Evolutionary conservation across 140 eudicot species (phyloP), one percentile per base, ranked within the genome.

Genomic region (Anethum foeniculum): DNA sequence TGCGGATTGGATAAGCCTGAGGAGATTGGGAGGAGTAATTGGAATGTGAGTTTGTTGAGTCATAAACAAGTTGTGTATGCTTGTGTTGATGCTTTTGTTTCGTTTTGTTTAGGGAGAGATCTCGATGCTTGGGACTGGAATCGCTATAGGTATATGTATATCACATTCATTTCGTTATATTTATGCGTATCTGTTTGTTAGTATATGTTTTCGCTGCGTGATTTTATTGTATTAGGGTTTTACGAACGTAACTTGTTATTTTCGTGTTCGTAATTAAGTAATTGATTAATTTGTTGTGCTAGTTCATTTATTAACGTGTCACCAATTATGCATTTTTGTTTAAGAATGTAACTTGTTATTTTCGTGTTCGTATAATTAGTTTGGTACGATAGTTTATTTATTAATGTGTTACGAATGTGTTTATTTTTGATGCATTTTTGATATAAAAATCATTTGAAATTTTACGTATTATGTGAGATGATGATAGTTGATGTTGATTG

Each of bases 51-150:
- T 3, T 3, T 15, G 43, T 71, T 82, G 0, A 58, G 77, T 54
- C 36, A 39, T 15, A 81, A 79, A 3, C 88, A 82, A 36, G 83
- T 85, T 36, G n/a, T 25, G 71, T 75, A 85, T 16, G 84, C 88
- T 64, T 44, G 79, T 30, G 56, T 79, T 65, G 85, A 85, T 74
- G 88, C 88, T 65, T 62, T 16, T 41, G 54, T 58, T 68, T 64
- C 88, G 44, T 85, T 69, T 68, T 6, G 60, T 18, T 16, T 84
- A 28, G 87, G 87, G 23, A 69, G 7, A 54, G 28, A 52, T 28
- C 36, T 75, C 4, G 56, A 19, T 58, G 81, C 75, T 69, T 84
- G 87, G 87, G 27, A 74, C 44, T 68, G 74, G 44, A 32, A 30
- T 23, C 18, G 28, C 18, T 27, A 54, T 27, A 62, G 71, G 71